These are phyloP conservation scores for Funneliformis mosseae DNA, from an alignment of 192 early-diverging fungal genomes.

Conservation along the genomic window DNA sequence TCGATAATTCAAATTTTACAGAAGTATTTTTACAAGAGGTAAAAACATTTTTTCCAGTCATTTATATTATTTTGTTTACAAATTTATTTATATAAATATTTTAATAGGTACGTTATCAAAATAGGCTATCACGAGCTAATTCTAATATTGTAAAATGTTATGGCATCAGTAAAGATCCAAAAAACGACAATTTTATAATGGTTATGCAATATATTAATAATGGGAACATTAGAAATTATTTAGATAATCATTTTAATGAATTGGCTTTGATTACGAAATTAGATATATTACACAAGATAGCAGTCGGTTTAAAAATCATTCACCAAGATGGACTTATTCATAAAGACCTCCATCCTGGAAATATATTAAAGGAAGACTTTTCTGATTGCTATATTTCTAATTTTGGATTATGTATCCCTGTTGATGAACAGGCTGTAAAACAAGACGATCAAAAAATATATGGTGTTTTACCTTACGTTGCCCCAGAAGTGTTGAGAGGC, in stretches of 20 bases:
- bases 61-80: no score
- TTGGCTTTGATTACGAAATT: slow-evolving; percentile 37
- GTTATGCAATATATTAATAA: slow-evolving; percentile 40
- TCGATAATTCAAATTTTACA: no score
- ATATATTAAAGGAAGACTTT: not conserved
- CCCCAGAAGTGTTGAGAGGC: slow-evolving; percentile 43
- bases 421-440: not conserved
- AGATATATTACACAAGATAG: slow-evolving; percentile 36
- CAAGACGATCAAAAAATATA: not conserved
- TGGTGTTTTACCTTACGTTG: slow-evolving; percentile 46
- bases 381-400: slow-evolving; percentile 26
- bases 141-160: no score
- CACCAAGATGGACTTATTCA: slow-evolving; percentile 43
- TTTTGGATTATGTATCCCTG: slow-evolving; percentile 39
- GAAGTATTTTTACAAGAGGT: not conserved
- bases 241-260: slow-evolving; percentile 34
- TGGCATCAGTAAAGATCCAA: no score
- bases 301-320: slow-evolving; percentile 42
- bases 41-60: not conserved
- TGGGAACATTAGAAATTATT: slow-evolving; percentile 42
- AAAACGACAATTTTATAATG: slow-evolving; percentile 25
- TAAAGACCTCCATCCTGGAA: slow-evolving; percentile 38
- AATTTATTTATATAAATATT: not conserved
- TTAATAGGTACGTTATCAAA: no score
- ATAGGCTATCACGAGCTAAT: no score